A percentile compares a stretch with the other conserved stretches of the same genome.
Evolutionary conservation across 2,329 filamentous ascomycete species (phyloP).

Genomic region (Trichoderma citrinoviride): DNA sequence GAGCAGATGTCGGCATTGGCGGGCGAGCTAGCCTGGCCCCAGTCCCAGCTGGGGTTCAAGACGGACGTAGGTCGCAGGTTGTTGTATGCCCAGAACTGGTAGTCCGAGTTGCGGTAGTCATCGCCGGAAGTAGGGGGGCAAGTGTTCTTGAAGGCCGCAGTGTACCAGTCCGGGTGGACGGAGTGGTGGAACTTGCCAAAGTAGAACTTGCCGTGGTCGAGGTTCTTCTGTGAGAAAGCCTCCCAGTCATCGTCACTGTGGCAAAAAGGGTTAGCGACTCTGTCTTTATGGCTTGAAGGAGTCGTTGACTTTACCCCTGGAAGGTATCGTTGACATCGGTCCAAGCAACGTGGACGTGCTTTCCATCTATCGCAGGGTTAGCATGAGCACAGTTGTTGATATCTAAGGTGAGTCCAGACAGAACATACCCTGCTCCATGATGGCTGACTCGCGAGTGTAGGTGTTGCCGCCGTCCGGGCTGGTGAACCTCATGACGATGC

Average conservation of each 20-base stretch:
- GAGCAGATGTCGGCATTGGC: conserved; percentile 24
- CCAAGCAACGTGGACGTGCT: conserved; percentile 24
- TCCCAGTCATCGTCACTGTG: conserved; percentile 19
- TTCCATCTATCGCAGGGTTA: conserved; percentile 19
- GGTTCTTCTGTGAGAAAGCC: conserved; percentile 24
- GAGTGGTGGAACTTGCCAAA: conserved; percentile 26
- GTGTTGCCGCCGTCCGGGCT: conserved; percentile 24
- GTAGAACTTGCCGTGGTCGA: conserved; percentile 26
- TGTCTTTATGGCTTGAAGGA: not conserved
- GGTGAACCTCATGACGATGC: conserved; percentile 26
- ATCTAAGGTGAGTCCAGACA: too few species aligned
- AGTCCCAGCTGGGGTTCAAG: conserved; percentile 23
- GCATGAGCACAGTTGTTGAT: not conserved
- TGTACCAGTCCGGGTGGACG: conserved; percentile 25
- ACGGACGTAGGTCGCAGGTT: conserved; percentile 24
- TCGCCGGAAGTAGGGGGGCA: conserved; percentile 23
- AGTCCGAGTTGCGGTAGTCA: conserved; percentile 25
- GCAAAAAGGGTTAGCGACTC: not conserved
- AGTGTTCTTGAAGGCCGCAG: conserved; percentile 23
- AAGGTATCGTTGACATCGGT: conserved; percentile 26
- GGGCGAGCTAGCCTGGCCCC: conserved; percentile 23
- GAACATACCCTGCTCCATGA: conserved; percentile 23
- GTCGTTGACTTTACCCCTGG: conserved; percentile 21
- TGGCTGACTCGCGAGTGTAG: conserved; percentile 20
- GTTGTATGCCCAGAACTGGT: conserved; percentile 25